Base-by-base conservation (phyloP, 73 alveolate genomes). In the Paramecium octaurelia region DNA sequence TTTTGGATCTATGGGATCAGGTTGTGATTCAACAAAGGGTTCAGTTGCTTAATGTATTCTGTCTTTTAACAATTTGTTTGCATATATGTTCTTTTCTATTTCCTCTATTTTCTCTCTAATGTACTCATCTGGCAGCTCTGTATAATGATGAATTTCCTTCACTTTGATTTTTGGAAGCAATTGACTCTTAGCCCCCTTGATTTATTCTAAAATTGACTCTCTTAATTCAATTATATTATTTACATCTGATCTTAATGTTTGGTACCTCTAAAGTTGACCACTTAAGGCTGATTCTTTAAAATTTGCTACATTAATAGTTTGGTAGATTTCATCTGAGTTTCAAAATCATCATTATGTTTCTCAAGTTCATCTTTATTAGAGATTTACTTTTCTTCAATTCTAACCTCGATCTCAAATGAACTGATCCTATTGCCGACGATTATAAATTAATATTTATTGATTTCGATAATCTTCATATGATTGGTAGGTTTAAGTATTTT, bases 241-340 rank as follows among this genome's bases (percentile, higher is more conserved):
- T 80, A 80, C 91, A 80, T 80, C 48, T 80, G 14, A 44, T 48
- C 91, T 24, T 80, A 80, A 80, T 80, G 91, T 48, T 80, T 80
- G 14, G 91, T 80, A 23, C 91, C 91, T 80, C 91, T 80, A 35
- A 44, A 80, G 7, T 80, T 44, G 4, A 42, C 29, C 8, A 44
- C 57, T 46, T 80, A 20, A 11, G 91, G 91, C 24, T 80, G 34
- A 80, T 34, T 14, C 57, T 23, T 80, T 43, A 44, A 5, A 12
- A 80, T 80, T 40, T 21, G 16, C 14, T 16, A 24, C 73, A 80
- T 18, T 44, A 80, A 44, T 3, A 38, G n/a, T 24, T 48, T 44
- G 10, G 91, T 80, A 2, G 48, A n/a, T 46, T 43, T 43, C 57
- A 80, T 21, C 23, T 80, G 8, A 10, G 48, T 24, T 43, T 80